Conservation (phyloP, 169 alveolate species). For the Eimeria acervulina region DNA sequence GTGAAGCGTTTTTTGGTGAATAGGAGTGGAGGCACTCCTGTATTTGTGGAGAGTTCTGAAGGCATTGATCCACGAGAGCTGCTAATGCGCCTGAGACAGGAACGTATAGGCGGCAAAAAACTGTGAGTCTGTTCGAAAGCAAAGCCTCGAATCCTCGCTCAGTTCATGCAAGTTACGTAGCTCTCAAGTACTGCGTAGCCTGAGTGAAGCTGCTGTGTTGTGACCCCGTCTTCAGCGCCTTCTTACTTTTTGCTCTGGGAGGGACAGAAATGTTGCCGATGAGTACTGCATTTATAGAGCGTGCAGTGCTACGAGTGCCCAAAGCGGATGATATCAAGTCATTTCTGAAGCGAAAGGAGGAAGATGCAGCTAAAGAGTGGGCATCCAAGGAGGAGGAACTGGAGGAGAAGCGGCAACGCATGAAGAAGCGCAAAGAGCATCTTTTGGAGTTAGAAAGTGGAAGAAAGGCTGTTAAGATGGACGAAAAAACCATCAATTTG, state of each 20-base stretch:
- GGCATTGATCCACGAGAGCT: constrained; percentile 59
- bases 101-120: constrained; percentile 20
- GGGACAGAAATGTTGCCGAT: constrained; percentile 41
- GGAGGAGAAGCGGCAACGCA: background rate
- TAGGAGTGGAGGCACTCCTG: constrained; percentile 64
- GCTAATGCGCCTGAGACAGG: constrained; percentile 23
- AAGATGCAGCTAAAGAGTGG: constrained; percentile 38
- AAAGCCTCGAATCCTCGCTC: background rate
- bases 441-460: constrained; percentile 22
- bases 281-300: constrained; percentile 67
- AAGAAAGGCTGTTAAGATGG: background rate
- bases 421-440: constrained; percentile 32
- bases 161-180: background rate
- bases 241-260: constrained; percentile 67
- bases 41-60: constrained; percentile 56
- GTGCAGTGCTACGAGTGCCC: constrained; percentile 79
- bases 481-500: background rate
- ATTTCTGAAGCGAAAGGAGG: constrained; percentile 33
- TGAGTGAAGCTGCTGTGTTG: background rate
- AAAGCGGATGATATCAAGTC: constrained; percentile 55
- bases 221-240: constrained; percentile 35
- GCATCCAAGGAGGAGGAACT: background rate
- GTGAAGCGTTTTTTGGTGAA: background rate
- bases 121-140: background rate
- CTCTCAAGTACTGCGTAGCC: too few species aligned